phyloP scores from a whole-genome alignment of 2,329 filamentous ascomycete genomes.

The Amauroascus verrucosus region DNA sequence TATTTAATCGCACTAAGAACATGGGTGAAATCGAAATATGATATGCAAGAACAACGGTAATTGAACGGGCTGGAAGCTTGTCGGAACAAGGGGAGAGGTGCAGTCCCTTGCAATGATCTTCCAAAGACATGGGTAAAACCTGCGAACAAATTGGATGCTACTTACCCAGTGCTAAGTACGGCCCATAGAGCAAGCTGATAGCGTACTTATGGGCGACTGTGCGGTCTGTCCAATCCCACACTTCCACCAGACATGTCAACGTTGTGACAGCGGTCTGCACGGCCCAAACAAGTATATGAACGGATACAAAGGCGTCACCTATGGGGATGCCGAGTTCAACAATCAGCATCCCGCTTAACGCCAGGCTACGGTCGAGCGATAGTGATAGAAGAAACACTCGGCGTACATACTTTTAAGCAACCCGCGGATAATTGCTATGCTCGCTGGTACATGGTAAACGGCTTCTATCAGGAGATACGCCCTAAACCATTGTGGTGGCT shows the following conservation, averaged over 20 bases:
- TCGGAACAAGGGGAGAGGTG: neutral
- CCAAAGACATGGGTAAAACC: neutral
- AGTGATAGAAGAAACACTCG: neutral
- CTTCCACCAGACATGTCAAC: conserved; percentile 52
- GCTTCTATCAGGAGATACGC: conserved; percentile 50
- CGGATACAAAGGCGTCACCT: conserved; percentile 49
- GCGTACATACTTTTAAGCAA: conserved; percentile 40
- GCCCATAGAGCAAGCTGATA: conserved; percentile 46
- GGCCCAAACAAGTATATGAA: conserved; percentile 52
- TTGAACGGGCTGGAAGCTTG: neutral
- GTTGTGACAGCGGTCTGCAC: conserved; percentile 53
- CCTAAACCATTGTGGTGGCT: conserved; percentile 50
- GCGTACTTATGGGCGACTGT: conserved; percentile 39
- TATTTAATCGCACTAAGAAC: neutral
- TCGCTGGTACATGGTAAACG: conserved; percentile 51
- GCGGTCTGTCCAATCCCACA: conserved; percentile 46
- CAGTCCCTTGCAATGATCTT: neutral
- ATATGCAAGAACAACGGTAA: neutral
- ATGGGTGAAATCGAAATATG: neutral
- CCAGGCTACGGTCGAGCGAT: neutral
- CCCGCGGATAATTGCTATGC: conserved; percentile 49
- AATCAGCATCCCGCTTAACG: neutral
- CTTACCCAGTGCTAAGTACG: conserved; percentile 48
- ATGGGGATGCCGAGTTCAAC: neutral
- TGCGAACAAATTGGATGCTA: neutral